Base-by-base conservation (phyloP, 805 yeast genomes). In the Candida endomychidarum region DNA sequence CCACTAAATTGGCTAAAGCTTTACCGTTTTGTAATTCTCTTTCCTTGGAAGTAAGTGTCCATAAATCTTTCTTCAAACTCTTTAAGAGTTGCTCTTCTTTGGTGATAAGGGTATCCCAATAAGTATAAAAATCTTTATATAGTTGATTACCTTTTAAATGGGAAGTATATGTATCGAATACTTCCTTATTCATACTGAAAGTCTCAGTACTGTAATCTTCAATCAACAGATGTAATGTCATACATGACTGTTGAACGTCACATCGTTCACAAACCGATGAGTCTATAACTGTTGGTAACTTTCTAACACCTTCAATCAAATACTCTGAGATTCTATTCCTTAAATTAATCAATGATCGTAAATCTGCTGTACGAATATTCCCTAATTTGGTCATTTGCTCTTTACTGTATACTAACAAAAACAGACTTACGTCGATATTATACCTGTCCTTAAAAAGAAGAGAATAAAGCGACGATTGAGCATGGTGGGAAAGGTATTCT, bases 401-500 rank as follows among this genome's bases (percentile, higher is more conserved):
- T 42, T 80, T 80, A 0, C 96, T 81, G 58, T 90, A 93, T 6
- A 84, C 84, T 20, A 93, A 65, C 23, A 88, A 62, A 35, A 81
- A 84, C 41, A 78, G 77, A 3, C 74, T 68, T 2, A 85, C 75
- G 16, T 83, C 81, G 30, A 84, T 63, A 27, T 79, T 82, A 57
- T 91, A 91, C 18, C 95, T 66, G 47, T 93, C 98, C 34, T 80
- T 78, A 51, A 88, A 73, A 41, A 93, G 62, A 11, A 91, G 61
- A 0, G 95, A 80, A 55, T 93, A 93, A 5, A 93, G 64, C 0
- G 90, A 74, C 0, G 93, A 83, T 58, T 93, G 99, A 0, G 95
- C 96, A 37, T 84, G 80, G 58, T 93, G 96, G 3, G 82, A 61
- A 4, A 83, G 58, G 26, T 79, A 70, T 34, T 77, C 78, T 22